Evolutionary conservation across 176 grass and related monocot species (phyloP).

Genomic region (Tillandsia leiboldiana): DNA sequence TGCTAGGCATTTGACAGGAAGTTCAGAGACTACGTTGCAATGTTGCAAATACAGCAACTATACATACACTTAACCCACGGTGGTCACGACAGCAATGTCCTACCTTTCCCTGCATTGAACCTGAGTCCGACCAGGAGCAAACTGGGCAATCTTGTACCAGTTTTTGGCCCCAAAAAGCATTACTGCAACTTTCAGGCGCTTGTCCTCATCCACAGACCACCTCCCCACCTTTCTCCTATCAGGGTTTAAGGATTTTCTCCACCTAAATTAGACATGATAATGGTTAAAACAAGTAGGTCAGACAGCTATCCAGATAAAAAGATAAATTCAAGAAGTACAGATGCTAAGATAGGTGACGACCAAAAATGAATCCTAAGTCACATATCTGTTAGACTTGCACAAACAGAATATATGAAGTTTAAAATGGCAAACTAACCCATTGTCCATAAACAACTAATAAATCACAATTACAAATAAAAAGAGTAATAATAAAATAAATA

Average conservation of each 20-base stretch:
- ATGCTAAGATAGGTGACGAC: background rate
- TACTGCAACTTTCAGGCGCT: constrained; percentile 60
- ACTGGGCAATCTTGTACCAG: constrained; percentile 77
- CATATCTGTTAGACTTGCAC: background rate
- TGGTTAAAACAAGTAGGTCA: background rate
- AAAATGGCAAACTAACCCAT: too few relatives aligned
- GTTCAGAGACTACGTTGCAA: constrained; percentile 11
- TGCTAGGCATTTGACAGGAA: background rate
- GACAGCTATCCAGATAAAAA: background rate
- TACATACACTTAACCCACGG: background rate
- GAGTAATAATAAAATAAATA: too few relatives aligned
- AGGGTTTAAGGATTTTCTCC: constrained; percentile 65
- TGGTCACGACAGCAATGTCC: constrained; percentile 11
- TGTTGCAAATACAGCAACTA: constrained; percentile 19
- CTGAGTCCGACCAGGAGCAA: constrained; percentile 72
- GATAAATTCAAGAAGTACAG: background rate
- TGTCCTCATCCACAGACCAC: constrained; percentile 85
- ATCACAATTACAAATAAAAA: too few relatives aligned
- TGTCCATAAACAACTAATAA: too few relatives aligned
- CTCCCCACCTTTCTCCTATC: constrained; percentile 69
- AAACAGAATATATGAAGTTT: too few relatives aligned
- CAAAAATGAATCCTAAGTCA: background rate
- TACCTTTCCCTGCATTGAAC: constrained; percentile 85
- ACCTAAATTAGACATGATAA: constrained; percentile 34
- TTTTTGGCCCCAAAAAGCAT: constrained; percentile 55